Evolutionary conservation across 371 early-diverging fungal genomes (phyloP).

Genomic region (Globomyces sp.): DNA sequence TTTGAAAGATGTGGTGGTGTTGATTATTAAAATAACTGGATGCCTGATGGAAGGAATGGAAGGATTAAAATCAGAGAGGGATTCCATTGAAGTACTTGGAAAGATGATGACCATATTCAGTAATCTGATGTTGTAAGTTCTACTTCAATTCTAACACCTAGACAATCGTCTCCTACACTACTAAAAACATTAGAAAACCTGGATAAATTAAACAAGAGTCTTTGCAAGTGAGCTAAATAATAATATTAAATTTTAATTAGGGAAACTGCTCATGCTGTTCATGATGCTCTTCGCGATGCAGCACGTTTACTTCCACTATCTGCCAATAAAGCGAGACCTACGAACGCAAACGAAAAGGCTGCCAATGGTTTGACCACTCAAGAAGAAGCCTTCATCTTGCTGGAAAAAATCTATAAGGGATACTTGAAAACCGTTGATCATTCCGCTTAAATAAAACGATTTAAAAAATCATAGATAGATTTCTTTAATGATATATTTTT

Average conservation of each 20-base stretch:
- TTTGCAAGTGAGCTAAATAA: conserved; percentile 1
- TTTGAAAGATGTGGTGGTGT: conserved; percentile 14
- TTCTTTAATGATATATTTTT: no score
- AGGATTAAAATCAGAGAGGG: conserved; percentile 7
- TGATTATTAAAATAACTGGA: conserved; percentile 19
- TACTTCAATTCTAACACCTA: no score
- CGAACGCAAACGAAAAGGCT: conserved; percentile 18
- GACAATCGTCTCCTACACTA: conserved; percentile 9
- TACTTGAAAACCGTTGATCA: conserved; percentile 12
- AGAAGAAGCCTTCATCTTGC: conserved; percentile 18
- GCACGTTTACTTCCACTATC: conserved; percentile 18
- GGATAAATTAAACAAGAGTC: conserved; percentile 18
- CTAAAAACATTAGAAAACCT: conserved; percentile 15
- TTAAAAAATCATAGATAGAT: no score
- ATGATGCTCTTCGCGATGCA: conserved; percentile 21
- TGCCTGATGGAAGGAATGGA: conserved; percentile 22
- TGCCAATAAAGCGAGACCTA: conserved; percentile 19
- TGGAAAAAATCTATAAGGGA: conserved; percentile 21
- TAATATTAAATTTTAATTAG: conserved; percentile 1
- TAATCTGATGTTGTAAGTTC: conserved; percentile 2
- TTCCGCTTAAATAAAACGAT: no score
- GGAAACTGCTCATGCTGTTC: conserved; percentile 20
- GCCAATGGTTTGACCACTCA: conserved; percentile 21
- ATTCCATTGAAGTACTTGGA: conserved; percentile 6
- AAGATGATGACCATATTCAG: conserved; percentile 8